Evolutionary conservation across 495 filamentous ascomycete species (phyloP), one percentile per base, ranked within the genome.

Genomic region (Penicillium arizonense): DNA sequence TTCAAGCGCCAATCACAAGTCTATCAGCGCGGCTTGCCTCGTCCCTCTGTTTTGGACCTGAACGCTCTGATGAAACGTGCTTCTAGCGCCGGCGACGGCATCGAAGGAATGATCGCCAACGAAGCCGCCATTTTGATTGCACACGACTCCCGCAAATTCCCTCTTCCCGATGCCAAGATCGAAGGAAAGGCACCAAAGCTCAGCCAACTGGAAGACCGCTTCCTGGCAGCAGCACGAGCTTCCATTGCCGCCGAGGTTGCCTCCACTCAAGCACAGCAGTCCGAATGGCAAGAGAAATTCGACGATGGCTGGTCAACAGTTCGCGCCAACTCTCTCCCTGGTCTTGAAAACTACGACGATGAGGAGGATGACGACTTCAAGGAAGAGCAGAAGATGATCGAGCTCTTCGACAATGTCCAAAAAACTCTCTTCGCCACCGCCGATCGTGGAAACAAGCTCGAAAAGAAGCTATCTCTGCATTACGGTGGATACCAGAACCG

Each of bases 401-500:
- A 50, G 37, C 59, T 64, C 3, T 76, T 77, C 43, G 74, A 77
- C 49, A 80, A 81, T 18, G 78, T 90, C 7, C 85, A 95, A 64
- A 80, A 87, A 30, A 75, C 79, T 8, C 82, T 96, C 42, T 77
- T 85, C 48, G 78, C 77, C 4, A 84, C 84, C 0, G 93, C 93
- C 5, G 84, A 90, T 52, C 80, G 83, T 45, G 88, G 86, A 42
- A 90, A 89, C 59, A 94, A 91, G 66, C 73, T 91, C 10, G 92
- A 98, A 68, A 96, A 96, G 77, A 97, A 96, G 73, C 82, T 98
- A n/a, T 79, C 80, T 6, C 71, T 95, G 41, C 85, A 93, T 56
- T 83, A 92, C 1, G 92, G 93, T 24, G 94, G 94, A 44, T 98
- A 98, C 69, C 87, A 91, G 66, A 84, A 89, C 56, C 89, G 94